A percentile compares a stretch with the other conserved stretches of the same genome.
These are phyloP conservation scores for Ophiocordyceps camponoti-floridani DNA, from an alignment of 2,329 filamentous ascomycete genomes.

Conservation along the genomic window DNA sequence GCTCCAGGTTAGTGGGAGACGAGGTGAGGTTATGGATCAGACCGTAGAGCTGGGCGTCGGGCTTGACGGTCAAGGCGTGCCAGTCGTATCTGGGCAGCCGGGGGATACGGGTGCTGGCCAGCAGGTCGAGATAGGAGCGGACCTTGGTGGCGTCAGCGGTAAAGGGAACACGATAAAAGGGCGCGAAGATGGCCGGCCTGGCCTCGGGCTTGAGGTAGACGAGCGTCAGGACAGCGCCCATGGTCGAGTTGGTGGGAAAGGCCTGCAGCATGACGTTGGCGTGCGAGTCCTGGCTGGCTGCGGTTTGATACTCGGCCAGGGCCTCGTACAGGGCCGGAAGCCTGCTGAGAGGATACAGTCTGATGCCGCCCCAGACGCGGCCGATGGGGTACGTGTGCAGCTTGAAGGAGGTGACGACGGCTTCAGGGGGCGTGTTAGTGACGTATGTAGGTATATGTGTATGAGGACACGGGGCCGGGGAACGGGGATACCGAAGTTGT, in stretches of 20 bases:
- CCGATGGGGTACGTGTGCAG: neutral
- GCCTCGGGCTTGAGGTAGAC: neutral
- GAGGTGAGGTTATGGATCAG: neutral
- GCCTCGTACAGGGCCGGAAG: neutral
- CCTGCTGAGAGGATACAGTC: neutral
- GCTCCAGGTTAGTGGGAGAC: neutral
- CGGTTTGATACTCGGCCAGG: neutral
- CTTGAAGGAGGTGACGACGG: neutral
- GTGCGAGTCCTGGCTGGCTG: neutral
- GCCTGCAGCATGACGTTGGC: constrained; percentile 1
- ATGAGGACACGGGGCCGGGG: too few relatives aligned
- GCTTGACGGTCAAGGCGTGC: neutral
- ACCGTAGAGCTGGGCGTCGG: neutral
- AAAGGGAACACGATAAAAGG: neutral
- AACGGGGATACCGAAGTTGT: constrained; percentile 1
- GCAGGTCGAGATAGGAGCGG: neutral
- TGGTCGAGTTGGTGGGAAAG: neutral
- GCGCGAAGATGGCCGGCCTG: neutral
- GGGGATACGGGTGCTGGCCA: neutral
- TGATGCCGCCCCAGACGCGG: neutral
- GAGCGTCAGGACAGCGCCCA: neutral
- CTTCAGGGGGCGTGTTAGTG: too few relatives aligned
- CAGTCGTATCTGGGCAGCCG: neutral
- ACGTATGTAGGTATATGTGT: too few relatives aligned
- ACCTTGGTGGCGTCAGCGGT: neutral